Evolutionary conservation across 2,329 filamentous ascomycete species (phyloP).

Genomic region (Epichloe gansuensis): DNA sequence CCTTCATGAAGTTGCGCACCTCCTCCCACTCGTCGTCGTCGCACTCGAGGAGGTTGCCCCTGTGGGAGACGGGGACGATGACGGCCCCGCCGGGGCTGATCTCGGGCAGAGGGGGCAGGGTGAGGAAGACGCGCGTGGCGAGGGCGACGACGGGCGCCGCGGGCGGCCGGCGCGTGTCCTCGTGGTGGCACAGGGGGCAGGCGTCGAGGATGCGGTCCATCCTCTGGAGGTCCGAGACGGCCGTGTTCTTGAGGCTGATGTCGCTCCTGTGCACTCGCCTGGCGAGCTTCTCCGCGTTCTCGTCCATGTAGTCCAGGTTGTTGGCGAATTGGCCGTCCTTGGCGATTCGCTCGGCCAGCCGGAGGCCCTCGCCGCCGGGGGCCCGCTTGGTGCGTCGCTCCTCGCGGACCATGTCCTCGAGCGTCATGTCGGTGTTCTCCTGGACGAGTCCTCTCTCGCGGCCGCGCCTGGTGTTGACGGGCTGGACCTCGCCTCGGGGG

Average conservation of each 20-base stretch:
- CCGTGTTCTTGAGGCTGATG: slow-evolving; percentile 72
- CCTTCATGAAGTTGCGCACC: slow-evolving; percentile 98
- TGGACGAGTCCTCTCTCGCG: slow-evolving; percentile 72
- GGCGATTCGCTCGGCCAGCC: slow-evolving; percentile 83
- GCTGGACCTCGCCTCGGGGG: slow-evolving; percentile 57
- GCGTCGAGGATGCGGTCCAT: slow-evolving; percentile 75
- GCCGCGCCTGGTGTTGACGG: slow-evolving; percentile 67
- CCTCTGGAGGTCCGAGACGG: slow-evolving; percentile 80
- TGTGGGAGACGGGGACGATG: slow-evolving; percentile 80
- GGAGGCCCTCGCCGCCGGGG: slow-evolving; percentile 63
- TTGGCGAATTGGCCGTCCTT: slow-evolving; percentile 86
- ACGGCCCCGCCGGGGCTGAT: slow-evolving; percentile 71
- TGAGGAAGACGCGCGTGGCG: slow-evolving; percentile 75
- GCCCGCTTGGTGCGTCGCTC: slow-evolving; percentile 75
- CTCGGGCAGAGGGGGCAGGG: slow-evolving; percentile 80
- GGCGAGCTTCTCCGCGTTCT: slow-evolving; percentile 84
- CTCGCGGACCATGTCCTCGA: slow-evolving; percentile 94
- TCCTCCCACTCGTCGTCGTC: slow-evolving; percentile 99
- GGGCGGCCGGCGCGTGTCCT: slow-evolving; percentile 62
- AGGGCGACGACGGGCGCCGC: slow-evolving; percentile 76
- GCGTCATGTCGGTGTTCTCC: slow-evolving; percentile 89
- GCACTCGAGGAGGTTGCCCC: slow-evolving; percentile 84
- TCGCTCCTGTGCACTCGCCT: slow-evolving; percentile 79
- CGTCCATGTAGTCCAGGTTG: slow-evolving; percentile 93
- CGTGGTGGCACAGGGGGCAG: slow-evolving; percentile 86